phyloP scores from a whole-genome alignment of 176 grass and related monocot species.

The Phoenix dactylifera region DNA sequence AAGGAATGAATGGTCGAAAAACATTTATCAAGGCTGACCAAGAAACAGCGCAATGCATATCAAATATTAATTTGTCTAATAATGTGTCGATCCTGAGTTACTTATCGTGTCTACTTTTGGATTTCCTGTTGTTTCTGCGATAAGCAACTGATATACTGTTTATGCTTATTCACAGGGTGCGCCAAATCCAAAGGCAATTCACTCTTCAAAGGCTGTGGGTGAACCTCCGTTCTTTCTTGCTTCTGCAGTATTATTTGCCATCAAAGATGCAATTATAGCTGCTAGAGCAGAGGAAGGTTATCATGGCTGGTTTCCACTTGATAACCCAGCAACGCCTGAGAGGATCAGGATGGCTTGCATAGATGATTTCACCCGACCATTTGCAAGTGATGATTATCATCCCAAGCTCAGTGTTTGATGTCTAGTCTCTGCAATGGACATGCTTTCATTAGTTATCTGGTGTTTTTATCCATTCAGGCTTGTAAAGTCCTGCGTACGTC shows the following conservation, averaged over 20 bases:
- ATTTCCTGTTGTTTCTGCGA: too few species aligned
- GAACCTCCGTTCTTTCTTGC: constrained; percentile 94
- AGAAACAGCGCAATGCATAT: too few species aligned
- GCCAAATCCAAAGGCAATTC: constrained; percentile 67
- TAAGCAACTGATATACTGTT: not conserved
- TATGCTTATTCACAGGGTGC: constrained; percentile 37
- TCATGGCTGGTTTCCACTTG: constrained; percentile 65
- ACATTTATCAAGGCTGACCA: too few species aligned
- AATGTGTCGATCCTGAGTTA: too few species aligned
- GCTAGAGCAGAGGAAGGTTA: constrained; percentile 68
- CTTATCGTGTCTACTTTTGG: too few species aligned
- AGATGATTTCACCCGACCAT: constrained; percentile 66
- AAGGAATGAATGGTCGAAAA: too few species aligned
- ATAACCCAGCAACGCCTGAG: constrained; percentile 84
- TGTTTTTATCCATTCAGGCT: too few species aligned
- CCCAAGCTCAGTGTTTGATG: constrained; percentile 78
- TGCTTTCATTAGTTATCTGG: too few species aligned
- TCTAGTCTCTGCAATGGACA: too few species aligned
- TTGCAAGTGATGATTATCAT: constrained; percentile 45
- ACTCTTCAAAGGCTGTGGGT: constrained; percentile 90
- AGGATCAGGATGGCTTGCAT: constrained; percentile 89
- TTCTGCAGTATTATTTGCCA: constrained; percentile 64
- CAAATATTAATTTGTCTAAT: too few species aligned
- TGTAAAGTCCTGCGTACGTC: too few species aligned
- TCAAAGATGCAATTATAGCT: constrained; percentile 70